Percentiles rank a stretch among this genome's conserved stretches.
Conservation (phyloP, 148 eudicot species). For the Vaccinium myrtillus region DNA sequence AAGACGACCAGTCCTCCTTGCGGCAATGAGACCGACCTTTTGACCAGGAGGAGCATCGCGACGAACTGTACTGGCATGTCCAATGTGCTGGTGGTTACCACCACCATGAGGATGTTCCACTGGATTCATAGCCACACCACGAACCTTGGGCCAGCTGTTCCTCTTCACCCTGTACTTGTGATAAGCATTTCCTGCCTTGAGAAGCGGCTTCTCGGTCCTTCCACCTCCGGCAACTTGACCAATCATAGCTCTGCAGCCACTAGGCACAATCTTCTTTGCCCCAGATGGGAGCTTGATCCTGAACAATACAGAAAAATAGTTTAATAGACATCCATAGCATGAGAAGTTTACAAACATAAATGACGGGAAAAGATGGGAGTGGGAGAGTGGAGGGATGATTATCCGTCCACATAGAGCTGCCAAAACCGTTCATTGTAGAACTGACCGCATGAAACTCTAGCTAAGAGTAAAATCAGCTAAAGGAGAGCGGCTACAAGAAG, state of each 20-base stretch:
- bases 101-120: conserved; percentile 62
- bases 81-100: conserved; percentile 60
- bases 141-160: conserved; percentile 29
- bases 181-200: conserved; percentile 25
- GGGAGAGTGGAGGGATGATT: background rate
- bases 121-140: conserved; percentile 35
- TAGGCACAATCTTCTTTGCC: conserved; percentile 22
- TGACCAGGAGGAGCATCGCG: conserved; percentile 56
- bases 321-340: background rate
- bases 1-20: conserved; percentile 51
- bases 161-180: conserved; percentile 27
- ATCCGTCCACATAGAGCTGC: background rate
- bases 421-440: background rate
- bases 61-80: conserved; percentile 51
- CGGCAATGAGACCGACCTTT: conserved; percentile 58
- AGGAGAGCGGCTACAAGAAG: background rate
- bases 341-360: background rate
- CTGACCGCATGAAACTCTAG: background rate
- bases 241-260: conserved; percentile 26
- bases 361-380: background rate
- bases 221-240: conserved; percentile 31
- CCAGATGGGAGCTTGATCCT: conserved; percentile 22
- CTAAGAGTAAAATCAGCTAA: background rate
- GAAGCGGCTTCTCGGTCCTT: conserved; percentile 20
- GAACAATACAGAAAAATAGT: background rate